A percentile compares a stretch with the other conserved stretches of the same genome.
These are phyloP conservation scores for Ophiocordyceps robertsii DNA, from an alignment of 2,329 filamentous ascomycete genomes.

Conservation along the genomic window DNA sequence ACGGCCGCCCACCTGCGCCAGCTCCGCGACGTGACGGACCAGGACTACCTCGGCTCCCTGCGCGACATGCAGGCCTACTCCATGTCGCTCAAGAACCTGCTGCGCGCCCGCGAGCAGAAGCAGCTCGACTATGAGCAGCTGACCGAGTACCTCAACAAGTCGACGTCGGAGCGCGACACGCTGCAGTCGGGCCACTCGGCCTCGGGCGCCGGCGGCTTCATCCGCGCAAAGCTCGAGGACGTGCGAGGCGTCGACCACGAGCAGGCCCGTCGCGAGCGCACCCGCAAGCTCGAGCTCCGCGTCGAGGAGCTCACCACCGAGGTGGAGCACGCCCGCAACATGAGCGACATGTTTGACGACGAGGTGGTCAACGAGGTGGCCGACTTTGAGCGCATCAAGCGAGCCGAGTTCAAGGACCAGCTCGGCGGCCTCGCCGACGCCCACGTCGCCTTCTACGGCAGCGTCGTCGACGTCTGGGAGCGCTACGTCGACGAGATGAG, in stretches of 20 bases:
- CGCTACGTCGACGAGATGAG: slow-evolving; percentile 82
- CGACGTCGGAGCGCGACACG: slow-evolving; percentile 71
- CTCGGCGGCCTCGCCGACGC: slow-evolving; percentile 72
- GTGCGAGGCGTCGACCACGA: slow-evolving; percentile 95
- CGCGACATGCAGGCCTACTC: slow-evolving; percentile 96
- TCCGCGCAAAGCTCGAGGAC: slow-evolving; percentile 90
- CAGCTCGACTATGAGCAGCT: slow-evolving; percentile 95
- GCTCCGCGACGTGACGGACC: slow-evolving; percentile 86
- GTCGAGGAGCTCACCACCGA: slow-evolving; percentile 86
- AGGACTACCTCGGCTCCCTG: slow-evolving; percentile 85
- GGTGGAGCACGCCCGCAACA: slow-evolving; percentile 76
- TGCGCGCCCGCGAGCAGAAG: slow-evolving; percentile 92
- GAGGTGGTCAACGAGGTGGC: slow-evolving; percentile 86
- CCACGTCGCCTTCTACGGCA: slow-evolving; percentile 76
- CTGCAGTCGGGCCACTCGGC: slow-evolving; percentile 48
- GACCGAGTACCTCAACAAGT: slow-evolving; percentile 90
- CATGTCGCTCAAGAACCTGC: slow-evolving; percentile 68
- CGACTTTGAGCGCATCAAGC: slow-evolving; percentile 95
- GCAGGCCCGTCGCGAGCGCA: slow-evolving; percentile 71
- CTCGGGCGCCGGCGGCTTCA: slow-evolving; percentile 56
- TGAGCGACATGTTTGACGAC: slow-evolving; percentile 87
- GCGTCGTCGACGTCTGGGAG: slow-evolving; percentile 75
- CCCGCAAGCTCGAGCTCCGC: slow-evolving; percentile 79
- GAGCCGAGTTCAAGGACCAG: slow-evolving; percentile 78
- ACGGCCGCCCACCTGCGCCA: slow-evolving; percentile 63